Evolutionary conservation across 306 rosid genomes (phyloP).

Genomic region (Cucurbita moschata): DNA sequence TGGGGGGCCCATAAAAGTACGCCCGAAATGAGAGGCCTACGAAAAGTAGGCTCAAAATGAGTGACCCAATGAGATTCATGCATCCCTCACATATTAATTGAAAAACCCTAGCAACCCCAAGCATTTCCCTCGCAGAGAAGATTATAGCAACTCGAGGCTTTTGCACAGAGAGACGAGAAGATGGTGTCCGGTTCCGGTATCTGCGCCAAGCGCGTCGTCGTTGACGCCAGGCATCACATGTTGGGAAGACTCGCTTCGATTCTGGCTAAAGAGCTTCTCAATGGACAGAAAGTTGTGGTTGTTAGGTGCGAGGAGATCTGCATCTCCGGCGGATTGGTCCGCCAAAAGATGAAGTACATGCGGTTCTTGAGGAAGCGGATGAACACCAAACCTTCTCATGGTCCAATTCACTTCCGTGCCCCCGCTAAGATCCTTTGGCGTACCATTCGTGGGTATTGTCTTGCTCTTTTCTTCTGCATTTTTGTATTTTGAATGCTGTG

Average conservation of each 20-base stretch:
- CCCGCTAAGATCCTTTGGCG: slow-evolving; percentile 75
- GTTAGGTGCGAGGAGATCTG: slow-evolving; percentile 64
- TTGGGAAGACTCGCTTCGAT: slow-evolving; percentile 52
- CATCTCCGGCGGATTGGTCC: slow-evolving; percentile 49
- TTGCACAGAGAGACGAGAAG: neutral
- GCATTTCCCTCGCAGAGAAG: no score
- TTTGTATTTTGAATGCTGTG: neutral
- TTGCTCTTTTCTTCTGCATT: neutral
- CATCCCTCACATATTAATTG: neutral
- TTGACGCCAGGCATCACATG: slow-evolving; percentile 69
- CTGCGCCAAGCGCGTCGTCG: slow-evolving; percentile 60
- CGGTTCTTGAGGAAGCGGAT: slow-evolving; percentile 58
- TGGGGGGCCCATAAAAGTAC: no score
- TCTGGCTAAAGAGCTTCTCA: slow-evolving; percentile 50
- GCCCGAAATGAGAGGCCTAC: neutral
- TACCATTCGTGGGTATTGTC: slow-evolving; percentile 54
- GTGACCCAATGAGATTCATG: neutral
- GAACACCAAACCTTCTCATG: slow-evolving; percentile 76
- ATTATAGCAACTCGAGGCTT: slow-evolving; percentile 1
- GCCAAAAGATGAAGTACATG: slow-evolving; percentile 72
- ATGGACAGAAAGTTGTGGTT: slow-evolving; percentile 51
- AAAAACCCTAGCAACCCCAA: neutral
- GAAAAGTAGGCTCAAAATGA: neutral
- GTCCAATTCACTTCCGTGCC: slow-evolving; percentile 64
- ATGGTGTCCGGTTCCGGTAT: slow-evolving; percentile 63